phyloP scores from a whole-genome alignment of 495 filamentous ascomycete species.

The Podospora conica region DNA sequence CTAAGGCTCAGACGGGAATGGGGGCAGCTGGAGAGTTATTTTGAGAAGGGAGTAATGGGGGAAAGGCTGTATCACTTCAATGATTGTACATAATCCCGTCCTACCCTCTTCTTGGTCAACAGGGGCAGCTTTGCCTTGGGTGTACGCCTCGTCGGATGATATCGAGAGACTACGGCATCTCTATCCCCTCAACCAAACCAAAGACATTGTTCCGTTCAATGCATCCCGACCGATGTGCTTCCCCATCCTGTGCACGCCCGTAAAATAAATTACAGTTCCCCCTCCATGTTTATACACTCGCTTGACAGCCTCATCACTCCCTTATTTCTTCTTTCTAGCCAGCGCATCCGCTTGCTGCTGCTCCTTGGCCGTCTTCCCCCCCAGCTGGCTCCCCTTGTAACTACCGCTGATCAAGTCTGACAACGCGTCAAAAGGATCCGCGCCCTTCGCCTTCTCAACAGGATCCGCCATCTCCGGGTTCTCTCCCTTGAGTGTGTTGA shows the following conservation, averaged over 20 bases:
- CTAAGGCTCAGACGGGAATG: not conserved
- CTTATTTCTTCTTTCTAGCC: conserved; percentile 26
- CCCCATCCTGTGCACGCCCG: not conserved
- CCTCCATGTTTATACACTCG: not conserved
- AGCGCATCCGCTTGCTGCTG: conserved; percentile 21
- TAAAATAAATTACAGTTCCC: not conserved
- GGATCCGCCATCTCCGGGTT: conserved; percentile 28
- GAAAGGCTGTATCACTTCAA: not conserved
- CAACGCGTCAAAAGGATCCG: conserved; percentile 46
- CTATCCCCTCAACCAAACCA: conserved; percentile 10
- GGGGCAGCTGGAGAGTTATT: not conserved
- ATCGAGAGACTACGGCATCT: conserved; percentile 1
- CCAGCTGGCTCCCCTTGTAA: conserved; percentile 19
- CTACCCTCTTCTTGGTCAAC: not conserved
- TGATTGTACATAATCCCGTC: not conserved
- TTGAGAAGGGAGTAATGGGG: not conserved
- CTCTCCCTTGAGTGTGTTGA: conserved; percentile 23
- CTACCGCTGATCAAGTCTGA: conserved; percentile 63
- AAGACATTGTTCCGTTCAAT: conserved; percentile 3
- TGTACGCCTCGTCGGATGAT: not conserved
- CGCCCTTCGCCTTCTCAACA: not conserved
- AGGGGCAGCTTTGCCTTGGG: not conserved
- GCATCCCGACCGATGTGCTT: not conserved
- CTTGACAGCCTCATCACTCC: not conserved
- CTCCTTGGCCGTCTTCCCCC: conserved; percentile 28